Conservation (phyloP, 1,139 yeast species). For the Yamadazyma buinensis region DNA sequence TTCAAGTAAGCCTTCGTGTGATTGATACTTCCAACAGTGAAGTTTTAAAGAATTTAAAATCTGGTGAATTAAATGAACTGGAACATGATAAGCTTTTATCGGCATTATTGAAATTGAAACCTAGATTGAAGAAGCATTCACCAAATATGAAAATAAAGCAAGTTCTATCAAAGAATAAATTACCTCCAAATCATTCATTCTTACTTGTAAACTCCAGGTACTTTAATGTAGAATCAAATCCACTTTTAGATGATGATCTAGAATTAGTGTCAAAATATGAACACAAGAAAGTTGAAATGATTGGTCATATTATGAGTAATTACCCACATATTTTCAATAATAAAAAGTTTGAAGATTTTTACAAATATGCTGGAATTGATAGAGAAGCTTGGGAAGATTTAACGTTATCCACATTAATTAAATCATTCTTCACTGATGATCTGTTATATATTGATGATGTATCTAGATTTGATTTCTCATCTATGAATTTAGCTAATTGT, state of each 20-base stretch:
- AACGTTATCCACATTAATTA: constrained; percentile 38
- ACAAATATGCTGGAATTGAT: constrained; percentile 11
- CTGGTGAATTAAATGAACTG: constrained; percentile 11
- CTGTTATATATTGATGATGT: constrained; percentile 33
- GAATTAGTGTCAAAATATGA: constrained; percentile 34
- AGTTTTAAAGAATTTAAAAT: constrained; percentile 8
- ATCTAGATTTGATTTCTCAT: constrained; percentile 41
- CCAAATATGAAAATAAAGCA: constrained; percentile 1
- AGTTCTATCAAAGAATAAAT: constrained; percentile 7
- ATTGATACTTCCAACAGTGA: constrained; percentile 11
- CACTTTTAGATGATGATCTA: constrained; percentile 21
- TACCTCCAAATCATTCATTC: constrained; percentile 33
- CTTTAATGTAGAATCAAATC: constrained; percentile 26
- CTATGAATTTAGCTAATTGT: constrained; percentile 29
- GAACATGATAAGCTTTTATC: constrained; percentile 17
- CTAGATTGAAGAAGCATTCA: constrained; percentile 4
- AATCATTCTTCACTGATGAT: constrained; percentile 43
- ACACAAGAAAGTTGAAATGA: constrained; percentile 24
- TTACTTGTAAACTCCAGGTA: constrained; percentile 42
- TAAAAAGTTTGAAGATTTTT: constrained; percentile 18
- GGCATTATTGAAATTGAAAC: constrained; percentile 1
- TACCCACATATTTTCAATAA: constrained; percentile 27
- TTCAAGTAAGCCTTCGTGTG: constrained; percentile 35
- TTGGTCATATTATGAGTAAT: constrained; percentile 27
- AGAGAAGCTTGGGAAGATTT: constrained; percentile 47